Evolutionary conservation across 208 protist genomes (phyloP).

Genomic region (Trypanosoma caninum): DNA sequence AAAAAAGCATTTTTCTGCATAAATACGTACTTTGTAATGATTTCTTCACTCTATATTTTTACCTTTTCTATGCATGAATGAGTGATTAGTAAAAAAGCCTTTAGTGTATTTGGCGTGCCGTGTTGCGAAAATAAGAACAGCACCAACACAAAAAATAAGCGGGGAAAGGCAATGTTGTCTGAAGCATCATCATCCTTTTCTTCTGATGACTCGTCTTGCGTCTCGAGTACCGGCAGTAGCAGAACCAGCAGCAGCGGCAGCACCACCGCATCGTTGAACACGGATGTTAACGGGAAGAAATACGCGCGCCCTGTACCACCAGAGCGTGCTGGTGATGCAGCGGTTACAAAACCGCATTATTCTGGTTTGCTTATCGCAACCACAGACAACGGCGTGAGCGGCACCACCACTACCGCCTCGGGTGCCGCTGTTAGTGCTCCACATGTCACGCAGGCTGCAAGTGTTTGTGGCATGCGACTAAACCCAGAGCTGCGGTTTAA

Average conservation of each 20-base stretch:
- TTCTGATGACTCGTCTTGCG: conserved; percentile 6
- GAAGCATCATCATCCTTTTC: conserved; percentile 13
- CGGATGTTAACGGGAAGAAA: not conserved
- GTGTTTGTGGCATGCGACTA: conserved; percentile 26
- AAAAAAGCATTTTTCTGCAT: too few relatives aligned
- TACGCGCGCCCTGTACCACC: not conserved
- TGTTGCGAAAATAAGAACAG: too few relatives aligned
- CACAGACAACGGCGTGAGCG: too few relatives aligned
- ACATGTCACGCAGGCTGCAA: conserved; percentile 1
- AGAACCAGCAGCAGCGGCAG: conserved; percentile 18
- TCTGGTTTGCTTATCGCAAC: too few relatives aligned
- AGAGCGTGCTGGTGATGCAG: not conserved
- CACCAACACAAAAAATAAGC: too few relatives aligned
- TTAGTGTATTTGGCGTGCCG: too few relatives aligned
- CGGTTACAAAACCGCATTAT: not conserved
- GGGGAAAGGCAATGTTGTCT: conserved; percentile 1
- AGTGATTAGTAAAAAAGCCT: too few relatives aligned
- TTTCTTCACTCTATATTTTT: too few relatives aligned
- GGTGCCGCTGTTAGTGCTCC: not conserved
- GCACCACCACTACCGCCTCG: too few relatives aligned
- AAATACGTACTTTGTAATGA: too few relatives aligned
- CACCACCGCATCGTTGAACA: not conserved
- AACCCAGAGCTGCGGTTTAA: conserved; percentile 71
- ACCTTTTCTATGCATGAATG: too few relatives aligned
- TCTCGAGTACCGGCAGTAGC: conserved; percentile 18